Conservation (phyloP, 2,329 filamentous ascomycete species). For the Colletotrichum plurivorum region DNA sequence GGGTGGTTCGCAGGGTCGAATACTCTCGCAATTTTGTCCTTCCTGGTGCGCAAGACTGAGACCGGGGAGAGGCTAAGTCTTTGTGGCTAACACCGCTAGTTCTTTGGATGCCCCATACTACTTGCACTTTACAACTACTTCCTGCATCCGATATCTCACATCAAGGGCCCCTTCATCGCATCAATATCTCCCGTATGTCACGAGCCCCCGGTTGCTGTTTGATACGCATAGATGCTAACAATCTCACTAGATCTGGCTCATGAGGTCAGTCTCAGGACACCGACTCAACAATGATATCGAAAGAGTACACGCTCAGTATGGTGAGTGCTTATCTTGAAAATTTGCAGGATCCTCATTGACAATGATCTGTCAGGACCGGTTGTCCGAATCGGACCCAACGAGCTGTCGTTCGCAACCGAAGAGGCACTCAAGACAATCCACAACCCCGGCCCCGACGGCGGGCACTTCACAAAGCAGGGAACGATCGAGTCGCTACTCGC, state of each 20-base stretch:
- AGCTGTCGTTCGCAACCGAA: slow-evolving; percentile 24
- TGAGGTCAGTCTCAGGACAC: slow-evolving; percentile 7
- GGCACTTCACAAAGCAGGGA: slow-evolving; percentile 29
- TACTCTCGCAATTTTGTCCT: not conserved
- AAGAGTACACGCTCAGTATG: slow-evolving; percentile 17
- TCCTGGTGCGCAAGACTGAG: not conserved
- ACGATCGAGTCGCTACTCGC: slow-evolving; percentile 8
- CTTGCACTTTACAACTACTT: slow-evolving; percentile 20
- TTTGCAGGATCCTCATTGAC: not conserved
- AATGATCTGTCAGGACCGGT: not conserved
- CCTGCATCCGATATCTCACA: slow-evolving; percentile 14
- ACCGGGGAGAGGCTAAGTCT: not conserved
- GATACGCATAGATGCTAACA: not conserved
- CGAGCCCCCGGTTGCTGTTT: not conserved
- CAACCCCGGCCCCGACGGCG: slow-evolving; percentile 9
- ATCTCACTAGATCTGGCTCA: slow-evolving; percentile 22
- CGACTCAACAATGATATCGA: slow-evolving; percentile 31
- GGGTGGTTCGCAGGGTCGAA: not conserved
- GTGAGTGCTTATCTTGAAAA: not conserved
- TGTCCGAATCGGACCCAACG: slow-evolving; percentile 25
- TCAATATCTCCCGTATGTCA: slow-evolving; percentile 4
- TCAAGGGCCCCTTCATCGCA: slow-evolving; percentile 18
- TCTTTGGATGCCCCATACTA: not conserved
- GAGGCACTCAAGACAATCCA: slow-evolving; percentile 24
- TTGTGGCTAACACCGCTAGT: not conserved